Evolutionary conservation across 257 asterid genomes (phyloP), one percentile per base, ranked within the genome.

Genomic region (Mitragyna speciosa): DNA sequence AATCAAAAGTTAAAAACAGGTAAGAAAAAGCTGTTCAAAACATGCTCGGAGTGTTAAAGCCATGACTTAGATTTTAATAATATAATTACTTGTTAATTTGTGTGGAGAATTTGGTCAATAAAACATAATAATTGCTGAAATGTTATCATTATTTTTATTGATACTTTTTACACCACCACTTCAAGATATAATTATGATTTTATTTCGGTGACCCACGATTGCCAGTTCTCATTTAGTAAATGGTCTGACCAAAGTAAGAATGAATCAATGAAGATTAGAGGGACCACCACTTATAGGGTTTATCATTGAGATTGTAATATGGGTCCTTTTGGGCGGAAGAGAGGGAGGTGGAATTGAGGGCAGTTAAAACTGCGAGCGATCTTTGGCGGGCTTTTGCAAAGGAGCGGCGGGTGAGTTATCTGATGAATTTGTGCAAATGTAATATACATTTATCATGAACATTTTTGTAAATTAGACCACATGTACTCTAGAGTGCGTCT

Each of bases 191-290:
- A 79, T 70, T 20, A 75, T 73, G 78, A 64, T 28, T 36, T 36
- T 63, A 30, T 68, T 63, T 51, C 7, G 83, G 86, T 83, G 83
- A 74, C 71, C 83, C 74, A 75, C 81, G 65, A 51, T 61, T 69
- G 78, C 76, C 75, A 51, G 30, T 75, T 75, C 75, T 83, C 76
- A 76, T 76, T 41, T 59, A 51, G 54, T 76, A 79, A 76, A 76
- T 79, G 70, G 31, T 76, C 71, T 79, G 79, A 59, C 79, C 83
- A 65, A 36, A 70, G 28, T n/a, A 66, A 77, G 31, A 3, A 22
- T 14, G 39, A 36, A 36, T 36, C 39, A 36, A 36, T 36, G 11
- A 2, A 43, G 49, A 59, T 12, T 4, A 65, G 64, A 58, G 74
- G 77, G 33, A 28, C 83, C 75, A 70, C 83, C 81, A 74, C 77